phyloP scores from a whole-genome alignment of 148 eudicot genomes.

The Chenopodium album region DNA sequence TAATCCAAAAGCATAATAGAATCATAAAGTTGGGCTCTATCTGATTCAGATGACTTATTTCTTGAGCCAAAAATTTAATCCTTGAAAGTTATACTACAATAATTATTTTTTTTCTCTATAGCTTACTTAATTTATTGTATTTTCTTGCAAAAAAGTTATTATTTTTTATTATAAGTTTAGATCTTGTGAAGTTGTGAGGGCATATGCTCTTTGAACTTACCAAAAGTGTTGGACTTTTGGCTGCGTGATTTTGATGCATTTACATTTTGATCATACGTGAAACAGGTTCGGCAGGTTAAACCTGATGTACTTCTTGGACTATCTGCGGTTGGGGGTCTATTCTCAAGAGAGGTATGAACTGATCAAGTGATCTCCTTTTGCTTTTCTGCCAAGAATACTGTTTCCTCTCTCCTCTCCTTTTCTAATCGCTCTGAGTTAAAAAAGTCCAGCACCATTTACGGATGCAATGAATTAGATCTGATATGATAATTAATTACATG shows the following conservation, averaged over 20 bases:
- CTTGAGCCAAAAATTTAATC: background rate
- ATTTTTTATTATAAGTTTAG: background rate
- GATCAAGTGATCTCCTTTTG: background rate
- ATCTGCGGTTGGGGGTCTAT: constrained; percentile 95
- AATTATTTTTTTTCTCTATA: background rate
- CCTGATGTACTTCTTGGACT: constrained; percentile 98
- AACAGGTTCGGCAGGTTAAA: constrained; percentile 77
- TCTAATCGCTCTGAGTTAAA: background rate
- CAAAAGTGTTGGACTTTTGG: background rate
- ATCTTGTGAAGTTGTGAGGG: background rate
- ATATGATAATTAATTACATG: background rate
- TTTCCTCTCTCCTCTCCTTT: background rate
- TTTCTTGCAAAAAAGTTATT: background rate
- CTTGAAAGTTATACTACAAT: background rate
- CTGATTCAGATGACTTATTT: background rate
- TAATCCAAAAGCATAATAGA: background rate
- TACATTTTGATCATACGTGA: constrained; percentile 14
- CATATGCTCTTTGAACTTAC: background rate
- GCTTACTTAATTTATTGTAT: background rate
- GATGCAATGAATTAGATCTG: background rate
- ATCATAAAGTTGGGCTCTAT: background rate
- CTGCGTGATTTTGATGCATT: constrained; percentile 1
- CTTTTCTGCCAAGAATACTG: constrained; percentile 3
- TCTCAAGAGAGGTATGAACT: constrained; percentile 68
- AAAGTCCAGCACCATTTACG: background rate